phyloP scores from a whole-genome alignment of 768 basidiomycete species.

The Lentinula sp. region DNA sequence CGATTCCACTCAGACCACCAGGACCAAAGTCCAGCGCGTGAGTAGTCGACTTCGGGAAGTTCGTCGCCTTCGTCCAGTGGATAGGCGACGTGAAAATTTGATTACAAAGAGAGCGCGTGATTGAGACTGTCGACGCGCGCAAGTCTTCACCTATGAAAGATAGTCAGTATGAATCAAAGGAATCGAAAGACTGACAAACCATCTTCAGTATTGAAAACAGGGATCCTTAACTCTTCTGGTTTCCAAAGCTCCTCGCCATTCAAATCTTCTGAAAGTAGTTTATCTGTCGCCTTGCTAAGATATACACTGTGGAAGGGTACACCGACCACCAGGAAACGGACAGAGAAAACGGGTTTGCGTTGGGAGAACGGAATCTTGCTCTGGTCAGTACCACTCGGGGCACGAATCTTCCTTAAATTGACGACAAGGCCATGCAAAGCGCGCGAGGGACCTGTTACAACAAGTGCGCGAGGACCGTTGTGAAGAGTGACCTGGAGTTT shows the following conservation, averaged over 20 bases:
- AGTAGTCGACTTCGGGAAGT: constrained; percentile 86
- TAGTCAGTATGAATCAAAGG: background rate
- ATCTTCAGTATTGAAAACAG: constrained; percentile 90
- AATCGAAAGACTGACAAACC: constrained; percentile 44
- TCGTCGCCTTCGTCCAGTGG: constrained; percentile 87
- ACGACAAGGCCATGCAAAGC: constrained; percentile 94
- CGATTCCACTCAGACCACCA: constrained; percentile 90
- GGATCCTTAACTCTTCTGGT: constrained; percentile 61
- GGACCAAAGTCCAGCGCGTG: constrained; percentile 97
- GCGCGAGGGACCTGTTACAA: constrained; percentile 87
- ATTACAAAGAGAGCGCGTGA: constrained; percentile 85
- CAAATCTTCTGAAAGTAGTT: constrained; percentile 71
- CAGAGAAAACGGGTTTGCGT: constrained; percentile 87
- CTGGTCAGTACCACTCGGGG: constrained; percentile 83
- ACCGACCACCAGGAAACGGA: constrained; percentile 91
- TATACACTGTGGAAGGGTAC: constrained; percentile 96
- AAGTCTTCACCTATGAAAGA: constrained; percentile 71
- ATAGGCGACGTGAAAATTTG: constrained; percentile 91
- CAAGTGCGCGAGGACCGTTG: constrained; percentile 88
- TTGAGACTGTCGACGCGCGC: constrained; percentile 56
- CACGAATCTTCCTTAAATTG: constrained; percentile 83
- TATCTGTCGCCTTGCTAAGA: constrained; percentile 67
- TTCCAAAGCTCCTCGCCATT: constrained; percentile 75
- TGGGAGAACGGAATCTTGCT: constrained; percentile 93
- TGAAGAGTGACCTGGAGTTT: constrained; percentile 82